phyloP scores from a whole-genome alignment of 345 rosid genomes.

The Eutrema japonicum region DNA sequence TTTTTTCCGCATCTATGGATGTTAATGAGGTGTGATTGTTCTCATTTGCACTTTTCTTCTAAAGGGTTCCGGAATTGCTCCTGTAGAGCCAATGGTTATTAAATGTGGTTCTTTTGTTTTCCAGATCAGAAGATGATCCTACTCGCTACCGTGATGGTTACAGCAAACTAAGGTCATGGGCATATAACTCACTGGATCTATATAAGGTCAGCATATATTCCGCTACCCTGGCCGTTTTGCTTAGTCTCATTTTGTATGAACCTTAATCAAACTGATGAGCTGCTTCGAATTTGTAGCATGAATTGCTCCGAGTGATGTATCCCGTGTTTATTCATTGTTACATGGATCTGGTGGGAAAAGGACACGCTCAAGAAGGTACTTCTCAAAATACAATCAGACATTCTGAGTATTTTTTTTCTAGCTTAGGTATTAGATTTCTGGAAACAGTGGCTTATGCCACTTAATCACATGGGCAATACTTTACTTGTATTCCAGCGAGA shows the following conservation, averaged over 20 bases:
- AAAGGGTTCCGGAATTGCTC: not conserved
- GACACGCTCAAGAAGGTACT: conserved; percentile 80
- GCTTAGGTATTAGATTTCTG: not conserved
- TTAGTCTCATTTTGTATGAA: not conserved
- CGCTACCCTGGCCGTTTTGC: not conserved
- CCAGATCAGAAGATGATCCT: conserved; percentile 70
- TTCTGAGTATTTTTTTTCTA: not conserved
- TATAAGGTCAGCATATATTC: conserved; percentile 62
- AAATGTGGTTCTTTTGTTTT: conserved; percentile 15
- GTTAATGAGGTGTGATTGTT: not conserved
- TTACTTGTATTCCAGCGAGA: conserved; percentile 58
- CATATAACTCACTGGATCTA: conserved; percentile 76
- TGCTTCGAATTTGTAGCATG: conserved; percentile 67
- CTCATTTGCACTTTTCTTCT: not conserved
- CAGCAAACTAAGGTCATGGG: conserved; percentile 85
- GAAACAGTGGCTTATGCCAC: conserved; percentile 9
- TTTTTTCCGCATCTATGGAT: not conserved
- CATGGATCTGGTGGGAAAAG: conserved; percentile 89
- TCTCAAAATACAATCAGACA: not conserved
- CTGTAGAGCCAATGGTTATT: not conserved
- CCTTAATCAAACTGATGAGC: not conserved
- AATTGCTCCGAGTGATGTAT: conserved; percentile 94
- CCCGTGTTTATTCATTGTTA: conserved; percentile 92
- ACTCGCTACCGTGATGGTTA: conserved; percentile 71
- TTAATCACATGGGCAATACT: conserved; percentile 16